A percentile compares a stretch with the other conserved stretches of the same genome.
Conservation (phyloP, 805 yeast species). For the Hanseniaspora thailandica region DNA sequence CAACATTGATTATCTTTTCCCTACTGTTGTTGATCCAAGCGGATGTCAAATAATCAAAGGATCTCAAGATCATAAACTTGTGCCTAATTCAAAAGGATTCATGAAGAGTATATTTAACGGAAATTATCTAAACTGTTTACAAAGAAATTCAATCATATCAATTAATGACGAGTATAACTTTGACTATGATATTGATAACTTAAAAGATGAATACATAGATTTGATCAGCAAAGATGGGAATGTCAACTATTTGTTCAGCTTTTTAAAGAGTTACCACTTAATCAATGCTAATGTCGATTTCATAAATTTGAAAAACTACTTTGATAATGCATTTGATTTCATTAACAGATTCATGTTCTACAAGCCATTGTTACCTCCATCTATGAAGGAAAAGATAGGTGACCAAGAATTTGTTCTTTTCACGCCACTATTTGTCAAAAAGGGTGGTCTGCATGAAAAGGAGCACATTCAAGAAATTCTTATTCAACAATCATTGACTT, state of each 20-base stretch:
- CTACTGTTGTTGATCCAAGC: constrained; percentile 38
- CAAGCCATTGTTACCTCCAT: constrained; percentile 35
- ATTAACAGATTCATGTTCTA: constrained; percentile 35
- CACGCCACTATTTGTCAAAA: constrained; percentile 13
- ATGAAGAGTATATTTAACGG: constrained; percentile 29
- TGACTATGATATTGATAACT: not conserved
- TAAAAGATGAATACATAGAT: not conserved
- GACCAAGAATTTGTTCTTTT: constrained; percentile 20
- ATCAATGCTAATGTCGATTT: constrained; percentile 30
- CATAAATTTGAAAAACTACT: constrained; percentile 24
- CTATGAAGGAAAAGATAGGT: constrained; percentile 18
- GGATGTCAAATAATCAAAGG: constrained; percentile 34
- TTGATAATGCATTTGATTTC: constrained; percentile 30
- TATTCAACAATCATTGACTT: constrained; percentile 13
- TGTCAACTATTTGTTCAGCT: constrained; percentile 35
- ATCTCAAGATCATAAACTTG: constrained; percentile 28
- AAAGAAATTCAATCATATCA: constrained; percentile 21
- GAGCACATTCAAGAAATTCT: constrained; percentile 15
- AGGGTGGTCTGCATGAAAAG: constrained; percentile 21
- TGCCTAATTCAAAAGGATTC: constrained; percentile 22
- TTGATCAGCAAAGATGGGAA: constrained; percentile 15
- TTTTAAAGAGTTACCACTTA: constrained; percentile 38
- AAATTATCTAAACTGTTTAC: constrained; percentile 29
- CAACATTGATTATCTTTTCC: constrained; percentile 34
- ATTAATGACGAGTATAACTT: constrained; percentile 10